Conservation (phyloP, 345 rosid genomes). For the Psidium guajava region DNA sequence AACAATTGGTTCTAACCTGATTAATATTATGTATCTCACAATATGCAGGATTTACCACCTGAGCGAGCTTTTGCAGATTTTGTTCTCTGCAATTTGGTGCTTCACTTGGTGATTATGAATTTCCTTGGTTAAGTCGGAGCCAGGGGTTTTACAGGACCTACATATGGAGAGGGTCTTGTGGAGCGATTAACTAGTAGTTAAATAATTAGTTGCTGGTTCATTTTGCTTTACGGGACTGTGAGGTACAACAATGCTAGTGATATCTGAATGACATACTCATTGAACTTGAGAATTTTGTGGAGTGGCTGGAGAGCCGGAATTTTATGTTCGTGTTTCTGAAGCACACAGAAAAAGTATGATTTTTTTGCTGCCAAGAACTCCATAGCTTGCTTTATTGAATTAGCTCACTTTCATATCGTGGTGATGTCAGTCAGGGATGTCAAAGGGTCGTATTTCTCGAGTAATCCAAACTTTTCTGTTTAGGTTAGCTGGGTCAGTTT, state of each 20-base stretch:
- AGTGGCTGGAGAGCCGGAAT: neutral
- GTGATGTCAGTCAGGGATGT: neutral
- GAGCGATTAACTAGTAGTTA: neutral
- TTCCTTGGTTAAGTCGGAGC: conserved; percentile 33
- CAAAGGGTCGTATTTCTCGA: neutral
- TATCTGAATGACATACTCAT: neutral
- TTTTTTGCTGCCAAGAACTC: neutral
- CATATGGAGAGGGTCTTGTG: neutral
- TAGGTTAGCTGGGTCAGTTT: neutral
- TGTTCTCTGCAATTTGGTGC: conserved; percentile 46
- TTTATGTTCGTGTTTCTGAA: neutral
- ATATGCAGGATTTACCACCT: conserved; percentile 32
- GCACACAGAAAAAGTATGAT: neutral
- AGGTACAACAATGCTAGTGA: neutral
- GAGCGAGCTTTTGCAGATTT: conserved; percentile 49
- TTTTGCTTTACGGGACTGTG: neutral
- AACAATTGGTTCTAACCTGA: neutral
- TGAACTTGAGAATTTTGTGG: neutral
- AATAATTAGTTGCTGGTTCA: neutral
- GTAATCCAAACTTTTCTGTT: neutral
- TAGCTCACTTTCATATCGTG: neutral
- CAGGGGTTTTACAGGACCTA: neutral
- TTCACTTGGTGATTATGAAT: conserved; percentile 47
- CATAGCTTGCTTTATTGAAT: neutral
- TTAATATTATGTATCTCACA: neutral